Evolutionary conservation across 2,329 filamentous ascomycete species (phyloP).

Genomic region (Diaporthe sp.): DNA sequence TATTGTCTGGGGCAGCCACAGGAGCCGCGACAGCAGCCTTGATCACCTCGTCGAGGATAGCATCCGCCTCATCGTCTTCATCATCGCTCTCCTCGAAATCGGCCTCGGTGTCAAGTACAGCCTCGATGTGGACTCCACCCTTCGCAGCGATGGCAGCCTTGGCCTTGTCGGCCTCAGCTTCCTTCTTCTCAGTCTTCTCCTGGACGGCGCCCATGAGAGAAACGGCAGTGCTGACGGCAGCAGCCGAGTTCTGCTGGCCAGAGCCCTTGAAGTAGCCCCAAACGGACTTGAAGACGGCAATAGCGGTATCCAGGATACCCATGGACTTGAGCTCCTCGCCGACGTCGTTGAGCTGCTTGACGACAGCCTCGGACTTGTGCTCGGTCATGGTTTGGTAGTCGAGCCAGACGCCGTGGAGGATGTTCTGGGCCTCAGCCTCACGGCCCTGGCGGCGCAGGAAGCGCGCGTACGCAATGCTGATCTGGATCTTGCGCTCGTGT

Average conservation of each 20-base stretch:
- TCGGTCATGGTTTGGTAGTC: constrained; percentile 42
- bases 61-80: constrained; percentile 40
- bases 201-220: constrained; percentile 40
- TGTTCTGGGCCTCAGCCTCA: constrained; percentile 42
- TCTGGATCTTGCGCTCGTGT: constrained; percentile 43
- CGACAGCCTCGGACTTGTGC: constrained; percentile 40
- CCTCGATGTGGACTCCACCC: constrained; percentile 37
- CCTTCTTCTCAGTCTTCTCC: constrained; percentile 39
- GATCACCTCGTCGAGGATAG: constrained; percentile 40
- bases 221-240: constrained; percentile 40
- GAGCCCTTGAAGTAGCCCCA: constrained; percentile 43
- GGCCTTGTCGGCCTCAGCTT: constrained; percentile 38
- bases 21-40: constrained; percentile 35
- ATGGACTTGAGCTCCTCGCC: constrained; percentile 43
- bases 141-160: constrained; percentile 35
- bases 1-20: constrained; percentile 9
- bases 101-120: constrained; percentile 32
- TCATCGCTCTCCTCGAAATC: constrained; percentile 37
- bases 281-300: constrained; percentile 43
- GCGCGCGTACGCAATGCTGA: constrained; percentile 42
- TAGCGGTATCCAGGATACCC: constrained; percentile 42
- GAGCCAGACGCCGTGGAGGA: constrained; percentile 42
- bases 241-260: constrained; percentile 41
- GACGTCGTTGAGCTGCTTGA: constrained; percentile 42
- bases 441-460: constrained; percentile 42